Base-by-base conservation (phyloP, 202 grass and related monocot genomes). In the Miscanthus sacchariflorus region DNA sequence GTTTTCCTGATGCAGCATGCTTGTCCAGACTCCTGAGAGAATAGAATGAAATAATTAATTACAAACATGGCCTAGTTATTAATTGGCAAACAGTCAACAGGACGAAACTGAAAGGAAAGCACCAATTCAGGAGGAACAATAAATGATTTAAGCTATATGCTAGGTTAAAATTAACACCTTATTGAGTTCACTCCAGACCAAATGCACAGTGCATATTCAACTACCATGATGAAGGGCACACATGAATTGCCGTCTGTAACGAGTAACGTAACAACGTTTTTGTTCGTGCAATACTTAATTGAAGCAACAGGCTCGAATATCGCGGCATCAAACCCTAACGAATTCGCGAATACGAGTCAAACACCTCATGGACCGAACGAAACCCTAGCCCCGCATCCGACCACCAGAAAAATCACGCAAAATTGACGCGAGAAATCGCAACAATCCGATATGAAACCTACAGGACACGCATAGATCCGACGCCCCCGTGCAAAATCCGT, bases 1-100 rank as follows among this genome's bases (percentile, higher is more conserved):
- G 78, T 88, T 88, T 52, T 93, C 88, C 66, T 83, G 82, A 79
- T 90, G 83, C 85, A 93, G 71, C 91, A 93, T 93, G 30, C 58
- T 85, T 46, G n/a, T 68, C 23, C 23, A 27, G 23, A 65, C 61
- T 65, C 58, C 85, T 90, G 56, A 80, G n/a, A 76, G 9, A 27
- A 69, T 80, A 84, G 4, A 75, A 75, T 17, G 76, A 49, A 18
- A 49, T 64, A 76, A 33, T 49, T 38, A 76, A 84, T 68, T 49
- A 54, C 35, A 36, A 50, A 25, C 68, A 80, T 36, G 38, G 52
- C 19, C 66, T 17, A 78, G 19, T 68, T 39, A 17, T 81, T 56
- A 91, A 17, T 85, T 45, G 87, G 72, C 46, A 23, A 27, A 45
- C 65, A 49, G 64, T 75, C 59, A 84, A 84, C 42, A 18, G 74